phyloP scores from a whole-genome alignment of 2,329 filamentous ascomycete species.

The Sarocladium kiliense region DNA sequence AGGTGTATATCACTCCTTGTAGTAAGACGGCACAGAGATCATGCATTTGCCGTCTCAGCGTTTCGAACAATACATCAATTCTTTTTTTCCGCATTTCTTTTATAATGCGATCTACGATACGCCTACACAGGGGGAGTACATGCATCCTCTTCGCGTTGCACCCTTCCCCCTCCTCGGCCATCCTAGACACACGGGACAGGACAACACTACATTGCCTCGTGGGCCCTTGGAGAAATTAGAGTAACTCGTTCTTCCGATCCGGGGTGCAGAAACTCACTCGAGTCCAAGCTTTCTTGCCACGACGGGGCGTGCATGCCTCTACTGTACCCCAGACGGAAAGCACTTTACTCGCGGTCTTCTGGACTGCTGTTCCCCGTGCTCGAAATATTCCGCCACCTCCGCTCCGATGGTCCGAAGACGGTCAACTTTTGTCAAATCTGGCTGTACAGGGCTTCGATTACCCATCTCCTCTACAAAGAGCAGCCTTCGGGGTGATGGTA shows the following conservation, averaged over 20 bases:
- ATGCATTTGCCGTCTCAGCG: not conserved
- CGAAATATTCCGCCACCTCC: not conserved
- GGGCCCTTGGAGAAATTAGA: not conserved
- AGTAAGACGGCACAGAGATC: not conserved
- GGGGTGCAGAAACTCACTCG: not conserved
- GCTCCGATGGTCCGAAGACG: not conserved
- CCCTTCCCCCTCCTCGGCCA: no score
- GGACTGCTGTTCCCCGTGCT: not conserved
- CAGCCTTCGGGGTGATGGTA: no score
- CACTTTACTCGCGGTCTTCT: not conserved
- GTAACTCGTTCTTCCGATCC: not conserved
- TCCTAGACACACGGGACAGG: not conserved
- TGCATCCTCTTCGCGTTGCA: no score
- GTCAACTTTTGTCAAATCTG: not conserved
- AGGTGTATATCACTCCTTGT: not conserved
- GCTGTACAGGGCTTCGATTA: not conserved
- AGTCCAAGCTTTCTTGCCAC: not conserved
- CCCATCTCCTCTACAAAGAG: not conserved
- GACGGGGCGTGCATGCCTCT: not conserved
- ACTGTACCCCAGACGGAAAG: not conserved
- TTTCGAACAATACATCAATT: not conserved
- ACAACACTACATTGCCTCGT: not conserved
- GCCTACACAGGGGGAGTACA: no score
- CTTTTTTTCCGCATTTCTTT: not conserved
- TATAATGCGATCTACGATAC: no score